These are phyloP conservation scores for Panellus pusillus DNA, from an alignment of 768 basidiomycete species.

Conservation along the genomic window DNA sequence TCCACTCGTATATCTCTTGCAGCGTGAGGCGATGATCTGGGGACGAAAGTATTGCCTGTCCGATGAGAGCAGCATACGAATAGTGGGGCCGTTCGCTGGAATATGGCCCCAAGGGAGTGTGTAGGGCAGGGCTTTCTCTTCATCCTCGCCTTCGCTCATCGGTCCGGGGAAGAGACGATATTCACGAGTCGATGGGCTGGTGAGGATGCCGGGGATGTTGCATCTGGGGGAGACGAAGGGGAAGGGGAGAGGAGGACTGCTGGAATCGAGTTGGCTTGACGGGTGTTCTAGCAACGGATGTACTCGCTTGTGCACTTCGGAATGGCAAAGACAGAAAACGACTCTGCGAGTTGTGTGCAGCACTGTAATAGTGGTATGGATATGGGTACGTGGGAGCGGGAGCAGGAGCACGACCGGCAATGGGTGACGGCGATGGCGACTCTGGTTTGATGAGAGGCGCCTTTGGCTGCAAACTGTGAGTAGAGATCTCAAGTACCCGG, in stretches of 20 bases:
- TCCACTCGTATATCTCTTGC: constrained; percentile 96
- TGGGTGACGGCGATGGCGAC: constrained; percentile 32
- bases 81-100: constrained; percentile 76
- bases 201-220: constrained; percentile 63
- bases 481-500: neutral
- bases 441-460: constrained; percentile 10
- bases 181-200: constrained; percentile 63
- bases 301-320: constrained; percentile 30
- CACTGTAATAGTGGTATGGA: constrained; percentile 37
- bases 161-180: constrained; percentile 85
- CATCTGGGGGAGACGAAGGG: constrained; percentile 55
- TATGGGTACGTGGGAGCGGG: constrained; percentile 28
- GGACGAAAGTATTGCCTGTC: constrained; percentile 89
- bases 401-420: constrained; percentile 5
- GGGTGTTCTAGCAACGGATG: constrained; percentile 48
- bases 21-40: constrained; percentile 82
- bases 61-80: constrained; percentile 94
- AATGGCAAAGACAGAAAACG: constrained; percentile 29
- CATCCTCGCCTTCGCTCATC: constrained; percentile 70
- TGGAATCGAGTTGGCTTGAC: constrained; percentile 30
- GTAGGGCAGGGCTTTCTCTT: constrained; percentile 55
- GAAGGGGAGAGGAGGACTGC: constrained; percentile 44
- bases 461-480: constrained; percentile 6
- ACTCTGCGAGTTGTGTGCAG: constrained; percentile 23
- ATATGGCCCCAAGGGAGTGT: constrained; percentile 85